Conservation (phyloP, 169 alveolate species). For the Blepharisma undulans region DNA sequence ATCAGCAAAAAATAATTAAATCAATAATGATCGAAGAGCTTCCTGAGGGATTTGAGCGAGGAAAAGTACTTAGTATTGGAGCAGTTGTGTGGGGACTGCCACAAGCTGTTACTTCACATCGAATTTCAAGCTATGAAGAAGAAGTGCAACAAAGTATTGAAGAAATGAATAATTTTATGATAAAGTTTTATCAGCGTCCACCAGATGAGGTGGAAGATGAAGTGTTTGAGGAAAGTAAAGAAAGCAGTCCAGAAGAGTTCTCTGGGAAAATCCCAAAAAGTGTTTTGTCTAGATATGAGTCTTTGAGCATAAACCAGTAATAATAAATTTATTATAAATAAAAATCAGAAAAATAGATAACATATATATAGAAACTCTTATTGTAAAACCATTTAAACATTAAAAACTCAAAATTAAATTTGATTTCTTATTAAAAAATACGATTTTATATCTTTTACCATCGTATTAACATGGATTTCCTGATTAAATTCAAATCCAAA, state of each 20-base stretch:
- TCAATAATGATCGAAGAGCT: not conserved
- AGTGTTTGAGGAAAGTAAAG: not conserved
- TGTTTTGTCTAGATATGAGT: not conserved
- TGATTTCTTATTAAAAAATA: not conserved
- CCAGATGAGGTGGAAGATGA: slow-evolving; percentile 31
- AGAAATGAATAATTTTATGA: not conserved
- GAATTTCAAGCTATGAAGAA: not conserved
- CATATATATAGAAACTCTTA: too few relatives aligned
- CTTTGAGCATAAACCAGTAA: not conserved
- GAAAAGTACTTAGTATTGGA: not conserved
- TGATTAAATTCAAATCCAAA: not conserved
- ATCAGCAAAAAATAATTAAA: not conserved
- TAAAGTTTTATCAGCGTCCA: slow-evolving; percentile 31
- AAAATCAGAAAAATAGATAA: too few relatives aligned
- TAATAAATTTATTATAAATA: too few relatives aligned
- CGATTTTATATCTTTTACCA: not conserved
- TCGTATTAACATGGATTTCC: not conserved
- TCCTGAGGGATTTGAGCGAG: not conserved
- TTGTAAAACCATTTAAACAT: too few relatives aligned
- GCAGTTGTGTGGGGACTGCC: slow-evolving; percentile 41
- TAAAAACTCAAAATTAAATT: too few relatives aligned
- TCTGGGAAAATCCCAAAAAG: not conserved
- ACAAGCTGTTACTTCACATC: not conserved
- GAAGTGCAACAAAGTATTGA: not conserved
- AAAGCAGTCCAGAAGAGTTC: not conserved